Evolutionary conservation across 805 yeast genomes (phyloP).

Genomic region (Debaryomyces prosopidis): DNA sequence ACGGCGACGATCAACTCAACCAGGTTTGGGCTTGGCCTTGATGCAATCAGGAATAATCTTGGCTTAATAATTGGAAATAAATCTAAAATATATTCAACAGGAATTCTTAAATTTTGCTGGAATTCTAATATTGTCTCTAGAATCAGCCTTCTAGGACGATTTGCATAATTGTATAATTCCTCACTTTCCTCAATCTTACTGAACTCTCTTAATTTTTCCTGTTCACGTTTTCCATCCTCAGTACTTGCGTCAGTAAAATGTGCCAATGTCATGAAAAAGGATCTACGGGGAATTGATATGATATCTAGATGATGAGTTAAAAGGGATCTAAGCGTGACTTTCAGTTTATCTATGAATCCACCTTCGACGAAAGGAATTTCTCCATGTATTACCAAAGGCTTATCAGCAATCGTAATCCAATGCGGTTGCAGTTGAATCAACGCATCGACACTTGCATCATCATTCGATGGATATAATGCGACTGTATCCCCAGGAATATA

Average conservation of each 20-base stretch:
- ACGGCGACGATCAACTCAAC: constrained; percentile 79
- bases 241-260: constrained; percentile 54
- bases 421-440: constrained; percentile 64
- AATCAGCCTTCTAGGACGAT: constrained; percentile 86
- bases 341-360: constrained; percentile 50
- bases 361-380: constrained; percentile 49
- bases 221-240: constrained; percentile 69
- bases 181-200: constrained; percentile 70
- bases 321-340: constrained; percentile 67
- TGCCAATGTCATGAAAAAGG: constrained; percentile 73
- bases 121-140: constrained; percentile 85
- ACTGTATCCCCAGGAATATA: constrained; percentile 82
- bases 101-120: constrained; percentile 65
- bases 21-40: constrained; percentile 40
- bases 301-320: constrained; percentile 82
- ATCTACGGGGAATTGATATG: constrained; percentile 76
- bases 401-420: constrained; percentile 75
- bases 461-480: constrained; percentile 74
- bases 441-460: constrained; percentile 58
- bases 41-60: constrained; percentile 82
- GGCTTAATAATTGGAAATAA: constrained; percentile 79
- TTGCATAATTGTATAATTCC: constrained; percentile 87
- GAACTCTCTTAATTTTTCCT: constrained; percentile 75
- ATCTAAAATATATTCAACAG: constrained; percentile 74
- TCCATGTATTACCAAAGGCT: constrained; percentile 43